Conservation (phyloP, 371 early-diverging fungal genomes). For the Lichtheimia ramosa region DNA sequence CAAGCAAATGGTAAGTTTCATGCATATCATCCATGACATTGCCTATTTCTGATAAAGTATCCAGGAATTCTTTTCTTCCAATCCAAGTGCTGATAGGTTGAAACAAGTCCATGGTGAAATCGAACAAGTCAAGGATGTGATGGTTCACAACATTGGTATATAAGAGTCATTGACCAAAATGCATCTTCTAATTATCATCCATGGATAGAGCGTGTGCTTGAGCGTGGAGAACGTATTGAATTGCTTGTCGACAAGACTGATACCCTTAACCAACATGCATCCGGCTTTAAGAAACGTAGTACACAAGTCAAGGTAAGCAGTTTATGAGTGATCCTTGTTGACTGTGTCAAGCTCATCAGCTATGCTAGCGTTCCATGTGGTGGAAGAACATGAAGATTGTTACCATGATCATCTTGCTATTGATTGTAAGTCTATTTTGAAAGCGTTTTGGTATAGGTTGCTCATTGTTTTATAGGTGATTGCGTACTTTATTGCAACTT, state of each 20-base stretch:
- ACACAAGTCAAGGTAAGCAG: constrained; percentile 75
- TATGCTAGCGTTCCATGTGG: constrained; percentile 79
- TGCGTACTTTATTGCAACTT: constrained; percentile 64
- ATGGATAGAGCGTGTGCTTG: constrained; percentile 76
- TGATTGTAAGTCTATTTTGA: constrained; percentile 55
- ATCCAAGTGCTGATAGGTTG: constrained; percentile 75
- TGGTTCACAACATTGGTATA: constrained; percentile 89
- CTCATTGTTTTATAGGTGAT: constrained; percentile 47
- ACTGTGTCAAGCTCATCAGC: neutral
- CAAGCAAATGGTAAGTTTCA: constrained; percentile 69
- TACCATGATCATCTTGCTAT: constrained; percentile 64
- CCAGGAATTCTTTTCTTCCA: constrained; percentile 75
- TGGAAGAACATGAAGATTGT: constrained; percentile 91
- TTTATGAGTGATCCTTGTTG: neutral
- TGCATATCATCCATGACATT: neutral
- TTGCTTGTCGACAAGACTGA: constrained; percentile 91
- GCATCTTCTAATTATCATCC: neutral
- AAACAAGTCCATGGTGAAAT: constrained; percentile 88
- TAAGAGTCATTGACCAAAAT: neutral
- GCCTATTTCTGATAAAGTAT: neutral
- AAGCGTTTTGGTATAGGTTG: neutral
- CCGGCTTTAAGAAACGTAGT: constrained; percentile 87
- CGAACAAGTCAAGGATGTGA: constrained; percentile 91
- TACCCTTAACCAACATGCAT: constrained; percentile 82
- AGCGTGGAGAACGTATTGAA: constrained; percentile 91